Conservation (phyloP, 768 basidiomycete genomes). For the Suillus luteus region DNA sequence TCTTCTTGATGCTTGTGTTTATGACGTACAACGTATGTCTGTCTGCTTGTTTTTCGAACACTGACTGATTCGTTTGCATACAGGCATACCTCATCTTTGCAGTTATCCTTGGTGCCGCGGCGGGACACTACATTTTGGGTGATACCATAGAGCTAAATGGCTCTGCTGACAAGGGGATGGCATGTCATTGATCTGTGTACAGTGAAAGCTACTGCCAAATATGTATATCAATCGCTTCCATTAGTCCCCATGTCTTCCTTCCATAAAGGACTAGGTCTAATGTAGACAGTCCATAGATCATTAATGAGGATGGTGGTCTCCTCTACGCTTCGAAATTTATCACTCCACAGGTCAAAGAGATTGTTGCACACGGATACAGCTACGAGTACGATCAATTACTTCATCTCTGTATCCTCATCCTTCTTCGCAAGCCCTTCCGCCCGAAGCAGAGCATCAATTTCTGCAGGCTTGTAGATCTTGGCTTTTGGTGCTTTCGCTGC, state of each 20-base stretch:
- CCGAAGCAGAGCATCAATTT: conserved; percentile 82
- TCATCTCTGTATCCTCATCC: conserved; percentile 82
- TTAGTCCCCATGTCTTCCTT: neutral
- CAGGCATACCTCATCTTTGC: conserved; percentile 87
- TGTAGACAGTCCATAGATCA: neutral
- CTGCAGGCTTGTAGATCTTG: conserved; percentile 87
- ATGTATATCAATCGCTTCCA: neutral
- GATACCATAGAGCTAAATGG: conserved; percentile 61
- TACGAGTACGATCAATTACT: conserved; percentile 35
- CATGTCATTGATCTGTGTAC: conserved; percentile 62
- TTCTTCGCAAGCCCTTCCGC: conserved; percentile 87
- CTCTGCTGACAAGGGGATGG: conserved; percentile 60
- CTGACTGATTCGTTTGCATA: conserved; percentile 1
- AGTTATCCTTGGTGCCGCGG: conserved; percentile 77
- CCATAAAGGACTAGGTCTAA: neutral
- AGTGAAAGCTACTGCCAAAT: neutral
- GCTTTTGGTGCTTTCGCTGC: conserved; percentile 77
- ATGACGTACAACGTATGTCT: conserved; percentile 92
- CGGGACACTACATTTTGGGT: conserved; percentile 82
- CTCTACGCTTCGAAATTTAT: neutral
- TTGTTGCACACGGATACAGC: conserved; percentile 9
- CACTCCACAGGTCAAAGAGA: neutral
- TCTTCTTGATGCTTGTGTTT: conserved; percentile 93
- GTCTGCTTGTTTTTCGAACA: conserved; percentile 1
- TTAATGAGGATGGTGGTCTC: neutral